These are phyloP conservation scores for Cladophialophora carrionii DNA, from an alignment of 2,329 filamentous ascomycete genomes.

Conservation along the genomic window DNA sequence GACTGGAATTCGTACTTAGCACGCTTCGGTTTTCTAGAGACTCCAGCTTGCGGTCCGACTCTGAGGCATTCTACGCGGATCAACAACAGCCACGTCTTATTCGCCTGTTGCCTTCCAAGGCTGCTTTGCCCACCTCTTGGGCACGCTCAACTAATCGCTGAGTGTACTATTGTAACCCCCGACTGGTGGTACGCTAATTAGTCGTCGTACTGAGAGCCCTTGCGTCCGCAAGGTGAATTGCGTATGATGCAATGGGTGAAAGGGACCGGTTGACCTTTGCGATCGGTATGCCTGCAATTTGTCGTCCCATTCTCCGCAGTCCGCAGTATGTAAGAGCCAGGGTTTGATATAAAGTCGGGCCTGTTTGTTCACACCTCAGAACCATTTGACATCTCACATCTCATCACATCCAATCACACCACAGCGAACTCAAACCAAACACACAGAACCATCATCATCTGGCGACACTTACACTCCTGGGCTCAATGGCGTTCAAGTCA, in stretches of 20 bases:
- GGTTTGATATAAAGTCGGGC: conserved; percentile 2
- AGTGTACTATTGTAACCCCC: neutral
- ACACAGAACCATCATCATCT: neutral
- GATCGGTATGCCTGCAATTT: neutral
- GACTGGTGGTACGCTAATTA: too few relatives aligned
- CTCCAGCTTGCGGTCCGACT: neutral
- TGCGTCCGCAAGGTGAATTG: neutral
- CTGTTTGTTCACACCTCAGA: neutral
- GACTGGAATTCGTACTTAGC: neutral
- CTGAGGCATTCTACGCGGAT: neutral
- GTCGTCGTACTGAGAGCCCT: neutral
- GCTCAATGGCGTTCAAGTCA: conserved; percentile 25
- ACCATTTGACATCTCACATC: neutral
- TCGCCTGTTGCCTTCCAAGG: neutral
- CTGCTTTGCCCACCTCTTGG: neutral
- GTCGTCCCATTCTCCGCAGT: neutral
- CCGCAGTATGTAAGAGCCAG: neutral
- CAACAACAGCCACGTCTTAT: neutral
- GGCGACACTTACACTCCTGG: neutral
- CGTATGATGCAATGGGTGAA: neutral
- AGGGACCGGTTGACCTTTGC: neutral
- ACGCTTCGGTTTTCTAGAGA: neutral
- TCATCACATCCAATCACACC: neutral
- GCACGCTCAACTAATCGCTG: neutral
- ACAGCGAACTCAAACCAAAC: neutral